Evolutionary conservation across 108 stramenopile genomes (phyloP), one percentile per base, ranked within the genome.

Genomic region (Cylindrotheca fusiformis): DNA sequence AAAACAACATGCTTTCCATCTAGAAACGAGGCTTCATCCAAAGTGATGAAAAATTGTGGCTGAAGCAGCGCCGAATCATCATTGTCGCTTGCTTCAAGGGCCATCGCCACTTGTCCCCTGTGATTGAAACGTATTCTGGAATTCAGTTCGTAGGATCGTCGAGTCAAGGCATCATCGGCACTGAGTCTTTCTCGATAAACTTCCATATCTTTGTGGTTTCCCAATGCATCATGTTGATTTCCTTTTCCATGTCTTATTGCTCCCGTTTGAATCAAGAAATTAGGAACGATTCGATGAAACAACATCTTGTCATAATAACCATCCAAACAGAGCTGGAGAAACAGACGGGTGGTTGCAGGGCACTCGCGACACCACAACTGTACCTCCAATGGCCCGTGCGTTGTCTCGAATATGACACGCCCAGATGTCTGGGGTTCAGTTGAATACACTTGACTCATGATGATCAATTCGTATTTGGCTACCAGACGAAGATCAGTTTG

Each of bases 41-140:
- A 75, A 12, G 96, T 98, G 51, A 97, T 71, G 72, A 98, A 98
- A 60, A 98, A 98, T 75, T 98, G 97, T 47, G 87, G 83, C 27
- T 87, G 91, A 58, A 97, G 76, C 22, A 81, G 69, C 21, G 69
- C 81, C 45, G 71, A 36, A 12, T 72, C 67, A 10, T 64, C 45
- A 8, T 24, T n/a, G 12, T 65, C 62, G 18, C 79, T 65, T 8
- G 83, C 54, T 20, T 68, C 82, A 33, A 87, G 55, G 1, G 97
- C 97, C 94, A 96, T 94, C 52, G 95, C 95, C 14, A 98, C 79
- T 60, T 91, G 93, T 2, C 97, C 97, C 26, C 96, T 71, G 57
- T 95, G 96, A 72, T 89, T 94, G 69, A 97, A 97, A 51, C 82
- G 85, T 46, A 98, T 81, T 10, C 96, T 79, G 10, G 84, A 84